Evolutionary conservation across 306 rosid species (phyloP).

Genomic region (Rosa lucieae): DNA sequence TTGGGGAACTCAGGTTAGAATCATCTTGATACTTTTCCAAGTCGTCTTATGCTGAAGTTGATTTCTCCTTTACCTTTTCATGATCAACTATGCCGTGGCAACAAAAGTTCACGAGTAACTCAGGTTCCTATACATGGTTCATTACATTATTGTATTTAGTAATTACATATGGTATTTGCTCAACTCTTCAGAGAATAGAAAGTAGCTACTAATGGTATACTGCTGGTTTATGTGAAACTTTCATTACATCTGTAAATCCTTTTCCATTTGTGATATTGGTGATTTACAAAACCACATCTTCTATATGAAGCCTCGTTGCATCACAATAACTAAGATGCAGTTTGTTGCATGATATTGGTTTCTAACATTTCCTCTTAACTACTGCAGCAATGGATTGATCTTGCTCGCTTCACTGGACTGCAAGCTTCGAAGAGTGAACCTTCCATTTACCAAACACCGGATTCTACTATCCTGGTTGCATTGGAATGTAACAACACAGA

Average conservation of each 20-base stretch:
- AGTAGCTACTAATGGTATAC: background rate
- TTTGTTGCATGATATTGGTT: conserved; percentile 5
- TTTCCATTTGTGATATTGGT: background rate
- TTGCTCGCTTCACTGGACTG: conserved; percentile 74
- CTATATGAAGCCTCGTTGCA: background rate
- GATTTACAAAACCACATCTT: background rate
- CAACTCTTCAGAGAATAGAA: background rate
- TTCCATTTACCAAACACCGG: conserved; percentile 40
- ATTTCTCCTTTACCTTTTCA: background rate
- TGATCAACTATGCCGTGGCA: background rate
- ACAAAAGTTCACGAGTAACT: too few relatives aligned
- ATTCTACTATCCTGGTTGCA: conserved; percentile 52
- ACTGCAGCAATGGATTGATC: conserved; percentile 97
- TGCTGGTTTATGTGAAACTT: background rate
- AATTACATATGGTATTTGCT: background rate
- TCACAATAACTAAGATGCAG: background rate
- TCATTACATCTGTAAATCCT: background rate
- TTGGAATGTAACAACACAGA: conserved; percentile 58
- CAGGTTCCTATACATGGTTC: background rate
- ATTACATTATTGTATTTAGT: conserved; percentile 13
- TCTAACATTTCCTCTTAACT: conserved; percentile 17
- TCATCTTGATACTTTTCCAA: conserved; percentile 5
- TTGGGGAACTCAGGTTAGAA: conserved; percentile 93
- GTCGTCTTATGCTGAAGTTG: background rate
- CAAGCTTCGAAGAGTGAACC: conserved; percentile 62